Conservation (phyloP, 164 flowering plant genomes). For the Umbellularia californica region DNA sequence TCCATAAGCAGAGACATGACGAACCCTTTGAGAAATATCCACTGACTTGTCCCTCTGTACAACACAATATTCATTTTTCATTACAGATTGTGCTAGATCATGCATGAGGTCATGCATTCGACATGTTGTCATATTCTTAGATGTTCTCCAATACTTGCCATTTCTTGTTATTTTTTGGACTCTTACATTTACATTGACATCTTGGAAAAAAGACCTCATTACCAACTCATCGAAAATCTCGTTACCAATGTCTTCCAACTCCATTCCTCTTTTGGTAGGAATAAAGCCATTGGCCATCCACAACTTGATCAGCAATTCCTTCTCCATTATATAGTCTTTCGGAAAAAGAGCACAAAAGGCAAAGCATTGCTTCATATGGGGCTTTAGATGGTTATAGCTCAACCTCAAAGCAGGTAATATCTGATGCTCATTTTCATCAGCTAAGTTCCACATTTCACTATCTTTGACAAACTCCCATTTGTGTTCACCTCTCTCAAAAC, state of each 20-base stretch:
- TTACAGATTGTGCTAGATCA: neutral
- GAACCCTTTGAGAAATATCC: neutral
- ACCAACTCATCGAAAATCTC: neutral
- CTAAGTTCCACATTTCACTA: neutral
- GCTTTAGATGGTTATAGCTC: neutral
- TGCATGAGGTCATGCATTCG: neutral
- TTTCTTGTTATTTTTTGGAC: no score
- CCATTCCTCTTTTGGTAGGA: neutral
- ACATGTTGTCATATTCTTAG: neutral
- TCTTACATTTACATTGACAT: neutral
- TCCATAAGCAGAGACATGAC: neutral
- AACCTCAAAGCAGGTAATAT: constrained; percentile 16
- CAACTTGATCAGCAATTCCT: neutral
- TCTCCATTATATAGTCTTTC: neutral
- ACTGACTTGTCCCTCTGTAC: no score
- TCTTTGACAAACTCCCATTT: constrained; percentile 10
- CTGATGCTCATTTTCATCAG: neutral
- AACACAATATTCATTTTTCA: neutral
- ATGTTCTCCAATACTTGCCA: no score
- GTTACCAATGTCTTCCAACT: neutral
- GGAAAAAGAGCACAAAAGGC: neutral
- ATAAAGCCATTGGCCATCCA: neutral
- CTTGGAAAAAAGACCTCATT: constrained; percentile 2
- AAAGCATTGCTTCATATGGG: constrained; percentile 4
- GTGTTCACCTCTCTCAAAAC: neutral